A percentile compares a stretch with the other conserved stretches of the same genome.
Evolutionary conservation across 306 rosid species (phyloP).

Genomic region (Hylodesmum podocarpum): DNA sequence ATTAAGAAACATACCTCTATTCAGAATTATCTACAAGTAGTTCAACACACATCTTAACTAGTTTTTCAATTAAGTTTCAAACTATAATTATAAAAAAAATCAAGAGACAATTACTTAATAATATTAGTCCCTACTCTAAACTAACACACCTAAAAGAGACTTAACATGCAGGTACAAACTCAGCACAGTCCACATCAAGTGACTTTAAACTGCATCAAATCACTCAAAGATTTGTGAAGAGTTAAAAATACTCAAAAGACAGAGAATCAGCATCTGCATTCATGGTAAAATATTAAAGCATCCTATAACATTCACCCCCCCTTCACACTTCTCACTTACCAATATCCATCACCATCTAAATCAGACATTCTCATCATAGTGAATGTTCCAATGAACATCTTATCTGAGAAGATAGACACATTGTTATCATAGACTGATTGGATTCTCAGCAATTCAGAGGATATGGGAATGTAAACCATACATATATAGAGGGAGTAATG

Average conservation of each 20-base stretch:
- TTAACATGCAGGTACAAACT: neutral
- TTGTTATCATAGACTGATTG: neutral
- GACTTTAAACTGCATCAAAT: neutral
- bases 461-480: neutral
- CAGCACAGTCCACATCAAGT: constrained; percentile 17
- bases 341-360: neutral
- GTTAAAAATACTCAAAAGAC: neutral
- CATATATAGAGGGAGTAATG: neutral
- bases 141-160: neutral
- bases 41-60: neutral
- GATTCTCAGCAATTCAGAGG: neutral
- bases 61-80: neutral
- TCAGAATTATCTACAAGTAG: neutral
- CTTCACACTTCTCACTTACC: neutral
- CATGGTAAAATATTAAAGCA: neutral
- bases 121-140: neutral
- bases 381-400: neutral
- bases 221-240: neutral
- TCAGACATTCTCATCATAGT: constrained; percentile 37
- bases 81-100: neutral
- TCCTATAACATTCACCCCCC: neutral
- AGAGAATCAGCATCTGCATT: neutral
- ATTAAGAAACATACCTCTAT: neutral
- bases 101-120: neutral
- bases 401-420: neutral